Evolutionary conservation across 108 stramenopile species (phyloP).

Genomic region (Nannochloropsis granulata): DNA sequence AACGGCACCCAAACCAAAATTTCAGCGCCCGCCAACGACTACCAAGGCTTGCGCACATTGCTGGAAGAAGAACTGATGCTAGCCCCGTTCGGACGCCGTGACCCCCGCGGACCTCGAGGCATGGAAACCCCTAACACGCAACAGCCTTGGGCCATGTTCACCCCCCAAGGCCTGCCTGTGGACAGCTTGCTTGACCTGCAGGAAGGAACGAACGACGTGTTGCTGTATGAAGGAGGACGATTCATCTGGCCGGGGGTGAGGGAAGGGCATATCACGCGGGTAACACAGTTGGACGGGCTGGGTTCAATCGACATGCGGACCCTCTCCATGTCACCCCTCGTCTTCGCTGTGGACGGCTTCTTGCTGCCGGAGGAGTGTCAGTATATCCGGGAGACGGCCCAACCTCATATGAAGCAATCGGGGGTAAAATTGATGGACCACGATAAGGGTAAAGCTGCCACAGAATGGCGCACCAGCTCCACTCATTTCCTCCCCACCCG

Average conservation of each 20-base stretch:
- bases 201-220: not conserved
- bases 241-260: conserved; percentile 35
- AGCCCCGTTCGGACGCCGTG: not conserved
- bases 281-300: conserved; percentile 5
- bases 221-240: conserved; percentile 11
- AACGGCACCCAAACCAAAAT: not conserved
- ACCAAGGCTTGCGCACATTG: not conserved
- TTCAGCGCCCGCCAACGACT: not conserved
- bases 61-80: not conserved
- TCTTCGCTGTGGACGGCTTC: conserved; percentile 50
- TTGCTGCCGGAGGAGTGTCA: conserved; percentile 54
- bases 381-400: conserved; percentile 48
- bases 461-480: conserved; percentile 68
- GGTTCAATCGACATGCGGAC: conserved; percentile 27
- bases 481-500: conserved; percentile 46
- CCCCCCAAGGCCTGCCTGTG: not conserved
- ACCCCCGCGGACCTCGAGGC: not conserved
- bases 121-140: not conserved
- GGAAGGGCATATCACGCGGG: conserved; percentile 18
- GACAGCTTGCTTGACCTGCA: not conserved
- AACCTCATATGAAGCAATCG: conserved; percentile 51
- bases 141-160: not conserved
- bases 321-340: conserved; percentile 26
- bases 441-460: conserved; percentile 59
- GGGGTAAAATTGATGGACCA: conserved; percentile 59